phyloP scores from a whole-genome alignment of 192 early-diverging fungal species.

The Linnemannia hyalina region DNA sequence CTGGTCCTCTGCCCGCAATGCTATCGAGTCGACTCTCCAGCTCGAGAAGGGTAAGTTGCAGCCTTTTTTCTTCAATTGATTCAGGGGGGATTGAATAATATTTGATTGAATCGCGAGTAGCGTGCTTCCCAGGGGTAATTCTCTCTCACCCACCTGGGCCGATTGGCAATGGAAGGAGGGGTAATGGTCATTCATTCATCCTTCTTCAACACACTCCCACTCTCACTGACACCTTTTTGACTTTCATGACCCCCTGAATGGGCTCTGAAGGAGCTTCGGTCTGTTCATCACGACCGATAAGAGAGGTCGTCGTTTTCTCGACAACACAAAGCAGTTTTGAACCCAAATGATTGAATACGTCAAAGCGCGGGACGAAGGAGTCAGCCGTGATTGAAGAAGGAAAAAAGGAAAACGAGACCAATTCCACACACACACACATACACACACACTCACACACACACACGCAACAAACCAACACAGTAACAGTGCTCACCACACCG shows the following conservation, averaged over 20 bases:
- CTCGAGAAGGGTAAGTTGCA: conserved; percentile 58
- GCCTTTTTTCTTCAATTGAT: no score
- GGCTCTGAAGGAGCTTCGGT: background rate
- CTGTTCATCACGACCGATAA: background rate
- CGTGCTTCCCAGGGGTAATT: background rate
- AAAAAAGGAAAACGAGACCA: background rate
- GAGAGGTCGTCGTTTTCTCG: background rate
- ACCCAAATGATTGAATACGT: background rate
- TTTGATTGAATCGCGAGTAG: background rate
- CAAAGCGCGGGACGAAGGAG: background rate
- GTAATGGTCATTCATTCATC: background rate
- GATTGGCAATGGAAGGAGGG: background rate
- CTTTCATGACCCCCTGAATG: background rate
- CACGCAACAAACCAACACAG: background rate
- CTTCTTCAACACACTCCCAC: background rate
- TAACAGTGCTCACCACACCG: background rate
- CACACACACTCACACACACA: background rate
- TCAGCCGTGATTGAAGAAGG: background rate
- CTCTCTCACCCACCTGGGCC: background rate
- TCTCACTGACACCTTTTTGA: background rate
- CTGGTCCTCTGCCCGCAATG: conserved; percentile 70
- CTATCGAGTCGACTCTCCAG: conserved; percentile 68
- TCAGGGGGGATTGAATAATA: background rate
- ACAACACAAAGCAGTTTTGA: background rate
- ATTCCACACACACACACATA: background rate